These are phyloP conservation scores for Ascochyta lentis DNA, from an alignment of 2,329 filamentous ascomycete species.

Conservation along the genomic window DNA sequence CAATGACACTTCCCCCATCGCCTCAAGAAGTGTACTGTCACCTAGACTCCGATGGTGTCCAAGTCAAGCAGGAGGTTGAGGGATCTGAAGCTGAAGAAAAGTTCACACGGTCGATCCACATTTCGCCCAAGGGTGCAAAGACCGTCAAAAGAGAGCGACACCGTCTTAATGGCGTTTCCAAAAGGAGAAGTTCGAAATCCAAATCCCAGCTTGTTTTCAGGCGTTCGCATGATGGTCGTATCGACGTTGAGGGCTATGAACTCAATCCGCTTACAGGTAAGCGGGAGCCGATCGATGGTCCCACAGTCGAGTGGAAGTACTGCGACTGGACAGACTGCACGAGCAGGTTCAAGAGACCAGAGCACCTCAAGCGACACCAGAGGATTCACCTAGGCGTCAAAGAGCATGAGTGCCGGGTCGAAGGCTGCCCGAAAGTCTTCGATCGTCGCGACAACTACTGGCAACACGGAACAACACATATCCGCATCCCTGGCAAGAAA, in stretches of 20 bases:
- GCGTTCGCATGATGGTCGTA: constrained; percentile 17
- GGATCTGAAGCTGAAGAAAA: constrained; percentile 20
- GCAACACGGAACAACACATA: constrained; percentile 43
- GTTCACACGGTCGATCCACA: constrained; percentile 29
- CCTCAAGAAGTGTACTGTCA: constrained; percentile 34
- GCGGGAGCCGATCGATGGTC: constrained; percentile 15
- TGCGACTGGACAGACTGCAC: constrained; percentile 13
- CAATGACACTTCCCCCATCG: constrained; percentile 11
- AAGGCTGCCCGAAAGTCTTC: constrained; percentile 36
- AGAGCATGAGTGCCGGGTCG: constrained; percentile 29
- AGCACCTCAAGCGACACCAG: constrained; percentile 42
- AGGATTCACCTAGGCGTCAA: constrained; percentile 32
- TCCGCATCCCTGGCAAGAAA: constrained; percentile 34
- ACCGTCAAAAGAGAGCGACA: constrained; percentile 30
- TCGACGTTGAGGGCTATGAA: constrained; percentile 15
- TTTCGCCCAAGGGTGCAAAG: constrained; percentile 36
- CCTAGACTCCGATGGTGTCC: constrained; percentile 22
- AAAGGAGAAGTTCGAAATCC: constrained; percentile 19
- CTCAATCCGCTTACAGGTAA: constrained; percentile 13
- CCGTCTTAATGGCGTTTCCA: constrained; percentile 3
- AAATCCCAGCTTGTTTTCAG: constrained; percentile 13
- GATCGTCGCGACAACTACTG: constrained; percentile 46
- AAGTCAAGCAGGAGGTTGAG: constrained; percentile 34
- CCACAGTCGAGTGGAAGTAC: constrained; percentile 19
- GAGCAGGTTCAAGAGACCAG: constrained; percentile 34